These are phyloP conservation scores for Umbelopsis isabellina DNA, from an alignment of 192 early-diverging fungal genomes.

Conservation along the genomic window DNA sequence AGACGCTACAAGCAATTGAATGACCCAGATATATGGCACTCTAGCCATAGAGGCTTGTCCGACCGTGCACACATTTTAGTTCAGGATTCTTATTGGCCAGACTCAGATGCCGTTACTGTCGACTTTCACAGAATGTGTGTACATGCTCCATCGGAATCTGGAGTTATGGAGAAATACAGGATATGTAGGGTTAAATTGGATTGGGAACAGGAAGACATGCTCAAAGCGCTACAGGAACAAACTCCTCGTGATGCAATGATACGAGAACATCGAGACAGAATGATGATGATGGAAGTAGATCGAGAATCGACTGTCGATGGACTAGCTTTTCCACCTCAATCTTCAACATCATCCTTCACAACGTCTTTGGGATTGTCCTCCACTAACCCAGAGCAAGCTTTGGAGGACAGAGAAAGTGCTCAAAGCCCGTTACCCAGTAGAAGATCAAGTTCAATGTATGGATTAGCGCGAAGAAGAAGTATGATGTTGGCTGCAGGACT, in stretches of 20 bases:
- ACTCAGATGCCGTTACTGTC: conserved; percentile 1
- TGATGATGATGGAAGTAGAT: conserved; percentile 9
- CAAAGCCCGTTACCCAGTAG: conserved; percentile 1
- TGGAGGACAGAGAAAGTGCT: conserved; percentile 11
- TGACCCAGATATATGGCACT: conserved; percentile 9
- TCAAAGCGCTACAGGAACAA: conserved; percentile 12
- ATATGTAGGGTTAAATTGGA: conserved; percentile 22
- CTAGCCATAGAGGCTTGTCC: conserved; percentile 10
- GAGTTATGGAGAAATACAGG: conserved; percentile 8
- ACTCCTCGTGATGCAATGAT: conserved; percentile 8
- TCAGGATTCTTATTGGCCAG: conserved; percentile 24
- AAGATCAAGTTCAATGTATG: conserved; percentile 11
- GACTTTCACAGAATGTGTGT: conserved; percentile 23
- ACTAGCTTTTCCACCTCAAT: not conserved
- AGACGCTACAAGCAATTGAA: conserved; percentile 11
- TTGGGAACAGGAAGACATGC: conserved; percentile 19
- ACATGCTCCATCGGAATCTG: conserved; percentile 6
- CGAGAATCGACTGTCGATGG: not conserved
- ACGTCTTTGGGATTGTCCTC: not conserved
- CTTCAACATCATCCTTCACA: not conserved
- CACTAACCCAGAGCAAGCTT: not conserved
- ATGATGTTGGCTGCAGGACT: conserved; percentile 13
- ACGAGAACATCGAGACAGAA: conserved; percentile 18
- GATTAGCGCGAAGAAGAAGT: conserved; percentile 11
- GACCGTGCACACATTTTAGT: conserved; percentile 17